Evolutionary conservation across 2,329 filamentous ascomycete genomes (phyloP), one percentile per base, ranked within the genome.

Genomic region (Cytospora chrysosperma): DNA sequence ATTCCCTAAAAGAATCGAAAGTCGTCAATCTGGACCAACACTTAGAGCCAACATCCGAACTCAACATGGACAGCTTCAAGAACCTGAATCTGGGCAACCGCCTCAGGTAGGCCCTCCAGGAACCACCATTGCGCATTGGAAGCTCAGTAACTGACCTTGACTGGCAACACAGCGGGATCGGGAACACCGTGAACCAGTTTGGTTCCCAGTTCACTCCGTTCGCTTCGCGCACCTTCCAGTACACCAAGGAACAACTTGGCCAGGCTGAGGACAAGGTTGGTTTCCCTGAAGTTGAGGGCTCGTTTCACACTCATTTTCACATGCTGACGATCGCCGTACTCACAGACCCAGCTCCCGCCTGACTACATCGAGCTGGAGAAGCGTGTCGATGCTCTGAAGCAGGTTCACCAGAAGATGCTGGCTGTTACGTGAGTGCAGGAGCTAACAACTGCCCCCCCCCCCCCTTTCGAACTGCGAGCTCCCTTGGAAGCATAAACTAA

Each of bases 291-390:
- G 37, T 28, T 55, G 40, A 55, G 19, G 28, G 37, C 58, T n/a
- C 10, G 30, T 13, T 49, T 27, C 10, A 40, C 1, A 17, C 59
- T 51, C 26, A 49, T 26, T 17, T 52, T 43, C 21, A 56, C 8
- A 60, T 56, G 26, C 54, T 34, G 26, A 43, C 49, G 51, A 61
- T 57, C 51, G 43, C 24, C 15, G 12, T 17, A 59, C 40, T 59
- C 61, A 66, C 71, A 96, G 92, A 99, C 95, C 68, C 90, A 98
- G 80, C 91, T 99, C 51, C 95, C 95, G 53, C 89, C 93, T 70
- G 95, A 98, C 79, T 99, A 99, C 79, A 91, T 97, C 75, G 93
- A 98, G 78, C 90, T 99, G 67, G 95, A 99, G 86, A 97, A 97
- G 86, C 89, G 94, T 69, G 93, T 98, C 73, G 95, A 99, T 86